Base-by-base conservation (phyloP, 257 asterid genomes). In the Solanum infundibuliforme region DNA sequence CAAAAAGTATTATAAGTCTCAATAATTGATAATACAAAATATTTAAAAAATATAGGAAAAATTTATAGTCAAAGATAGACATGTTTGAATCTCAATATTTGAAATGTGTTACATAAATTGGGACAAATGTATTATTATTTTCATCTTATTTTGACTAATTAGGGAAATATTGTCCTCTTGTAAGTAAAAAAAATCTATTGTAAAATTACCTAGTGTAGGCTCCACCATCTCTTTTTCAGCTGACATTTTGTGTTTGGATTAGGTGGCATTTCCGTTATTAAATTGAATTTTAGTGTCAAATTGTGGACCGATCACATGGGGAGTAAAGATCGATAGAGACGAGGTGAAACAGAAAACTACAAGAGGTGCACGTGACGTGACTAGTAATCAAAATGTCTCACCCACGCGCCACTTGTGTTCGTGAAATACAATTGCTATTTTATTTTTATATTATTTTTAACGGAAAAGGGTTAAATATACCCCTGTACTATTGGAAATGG, bases 311-410 rank as follows among this genome's bases (percentile, higher is more conserved):
- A 35, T 82, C 94, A 91, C 94, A 87, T 90, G 93, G 91, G 86
- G 85, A 81, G 43, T 46, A 48, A 48, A 31, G 84, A 74, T 87
- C 87, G 91, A 90, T 18, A 52, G 52, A 72, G 90, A 89, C 88
- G 91, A 91, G 90, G 89, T 87, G 82, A 86, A 82, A 55, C 86
- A 84, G 87, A 86, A 62, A 89, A 92, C 86, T 83, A 89, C 91
- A 91, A 88, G 89, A 66, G 43, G 43, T 48, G 90, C 92, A 89
- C 92, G 92, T 91, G 91, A 91, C 38, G 10, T 13, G 32, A n/a
- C 89, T 62, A 29, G 25, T 65, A 52, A 16, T 52, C 60, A 52
- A 52, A 52, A 18, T 52, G 62, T 18, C 9, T 52, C 10, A 16
- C 20, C 68, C 85, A 81, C 85, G 85, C 69, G 39, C 6, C 39